phyloP scores from a whole-genome alignment of 2,329 filamentous ascomycete genomes.

The Aurifilum marmelostoma region DNA sequence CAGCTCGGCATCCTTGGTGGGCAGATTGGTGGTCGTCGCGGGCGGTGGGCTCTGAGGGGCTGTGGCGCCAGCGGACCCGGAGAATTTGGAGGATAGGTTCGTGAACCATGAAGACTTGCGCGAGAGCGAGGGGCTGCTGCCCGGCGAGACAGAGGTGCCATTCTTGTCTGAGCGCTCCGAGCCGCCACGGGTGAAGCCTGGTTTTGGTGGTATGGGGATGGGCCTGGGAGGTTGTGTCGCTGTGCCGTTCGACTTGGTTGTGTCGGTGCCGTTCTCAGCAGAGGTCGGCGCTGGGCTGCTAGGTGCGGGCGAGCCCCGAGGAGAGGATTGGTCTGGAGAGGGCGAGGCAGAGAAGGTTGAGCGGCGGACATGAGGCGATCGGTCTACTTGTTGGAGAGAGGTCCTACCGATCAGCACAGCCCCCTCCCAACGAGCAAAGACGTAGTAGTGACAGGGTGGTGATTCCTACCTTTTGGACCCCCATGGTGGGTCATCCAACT shows the following conservation, averaged over 20 bases:
- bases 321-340: constrained; percentile 23
- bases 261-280: constrained; percentile 25
- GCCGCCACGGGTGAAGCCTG: constrained; percentile 37
- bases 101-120: constrained; percentile 88
- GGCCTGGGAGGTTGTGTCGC: constrained; percentile 32
- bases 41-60: constrained; percentile 36
- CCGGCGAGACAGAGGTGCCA: constrained; percentile 33
- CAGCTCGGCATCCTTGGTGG: constrained; percentile 46
- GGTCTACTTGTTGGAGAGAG: constrained; percentile 26
- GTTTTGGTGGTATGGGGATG: constrained; percentile 36
- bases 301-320: constrained; percentile 29
- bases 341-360: constrained; percentile 31
- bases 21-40: constrained; percentile 38
- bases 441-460: not conserved
- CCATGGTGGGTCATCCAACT: constrained; percentile 82
- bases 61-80: constrained; percentile 47
- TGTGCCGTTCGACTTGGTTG: constrained; percentile 23
- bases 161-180: constrained; percentile 39
- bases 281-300: constrained; percentile 22
- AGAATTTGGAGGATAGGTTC: constrained; percentile 91
- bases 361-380: constrained; percentile 25
- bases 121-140: constrained; percentile 42
- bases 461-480: constrained; percentile 72
- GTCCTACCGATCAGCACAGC: constrained; percentile 18
- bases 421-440: not conserved